phyloP scores from a whole-genome alignment of 192 early-diverging fungal genomes.

The Podila epicladia region DNA sequence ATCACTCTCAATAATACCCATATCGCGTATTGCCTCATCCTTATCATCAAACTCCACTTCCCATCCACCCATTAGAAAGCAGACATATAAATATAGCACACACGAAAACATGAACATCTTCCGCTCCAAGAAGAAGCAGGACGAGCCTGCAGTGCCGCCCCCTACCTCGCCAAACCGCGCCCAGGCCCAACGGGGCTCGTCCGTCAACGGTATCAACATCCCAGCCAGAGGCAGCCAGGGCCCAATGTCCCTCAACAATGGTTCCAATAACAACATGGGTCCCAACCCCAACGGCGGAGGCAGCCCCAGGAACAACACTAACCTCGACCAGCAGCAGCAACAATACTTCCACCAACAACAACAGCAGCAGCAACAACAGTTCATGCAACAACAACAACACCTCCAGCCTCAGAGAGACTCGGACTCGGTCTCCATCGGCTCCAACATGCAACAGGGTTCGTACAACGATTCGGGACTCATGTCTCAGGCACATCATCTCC shows the following conservation, averaged over 20 bases:
- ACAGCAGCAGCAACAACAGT: conserved; percentile 13
- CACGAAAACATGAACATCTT: conserved; percentile 23
- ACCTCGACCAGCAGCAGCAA: conserved; percentile 10
- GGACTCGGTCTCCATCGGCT: conserved; percentile 6
- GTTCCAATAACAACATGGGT: neutral
- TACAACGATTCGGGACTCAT: conserved; percentile 3
- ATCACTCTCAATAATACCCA: neutral
- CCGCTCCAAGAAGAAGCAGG: conserved; percentile 23
- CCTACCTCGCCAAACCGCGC: neutral
- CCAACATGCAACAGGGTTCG: conserved; percentile 9
- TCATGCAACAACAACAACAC: conserved; percentile 15
- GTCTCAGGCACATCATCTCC: neutral
- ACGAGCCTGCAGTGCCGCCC: conserved; percentile 10
- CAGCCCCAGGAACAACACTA: conserved; percentile 5
- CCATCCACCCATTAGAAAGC: neutral
- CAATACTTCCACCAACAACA: conserved; percentile 6
- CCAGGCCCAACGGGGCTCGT: conserved; percentile 1
- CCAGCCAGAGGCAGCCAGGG: conserved; percentile 13
- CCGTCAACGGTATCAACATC: conserved; percentile 20
- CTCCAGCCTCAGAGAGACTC: conserved; percentile 4
- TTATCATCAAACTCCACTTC: neutral
- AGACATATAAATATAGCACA: neutral
- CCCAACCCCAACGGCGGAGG: neutral
- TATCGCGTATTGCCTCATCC: neutral
- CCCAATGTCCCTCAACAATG: neutral